These are phyloP conservation scores for Agastache rugosa DNA, from an alignment of 257 asterid species.

Conservation along the genomic window DNA sequence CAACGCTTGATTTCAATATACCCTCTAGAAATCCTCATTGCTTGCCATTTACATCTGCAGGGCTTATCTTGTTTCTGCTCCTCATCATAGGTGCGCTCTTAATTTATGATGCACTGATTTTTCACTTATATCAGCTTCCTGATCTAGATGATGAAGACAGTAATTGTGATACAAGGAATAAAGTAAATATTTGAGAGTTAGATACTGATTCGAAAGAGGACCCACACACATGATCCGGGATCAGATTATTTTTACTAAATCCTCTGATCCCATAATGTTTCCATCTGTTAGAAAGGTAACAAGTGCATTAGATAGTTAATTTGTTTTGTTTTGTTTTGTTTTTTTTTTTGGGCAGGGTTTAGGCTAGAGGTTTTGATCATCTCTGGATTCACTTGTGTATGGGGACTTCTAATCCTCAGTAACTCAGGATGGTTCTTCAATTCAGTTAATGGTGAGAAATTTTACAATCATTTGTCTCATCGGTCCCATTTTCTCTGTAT, in stretches of 20 bases:
- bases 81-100: constrained; percentile 12
- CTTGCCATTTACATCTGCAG: not conserved
- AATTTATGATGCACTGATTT: not conserved
- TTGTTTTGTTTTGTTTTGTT: too few relatives aligned
- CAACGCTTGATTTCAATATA: not conserved
- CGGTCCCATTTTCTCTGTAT: not conserved
- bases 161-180: too few relatives aligned
- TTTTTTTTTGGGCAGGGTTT: not conserved
- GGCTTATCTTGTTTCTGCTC: not conserved
- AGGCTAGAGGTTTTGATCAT: constrained; percentile 10
- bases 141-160: not conserved
- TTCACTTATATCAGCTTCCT: not conserved
- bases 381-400: not conserved
- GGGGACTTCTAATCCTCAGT: constrained; percentile 9
- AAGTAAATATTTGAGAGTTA: too few relatives aligned
- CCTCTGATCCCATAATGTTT: not conserved
- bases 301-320: not conserved
- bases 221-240: not conserved
- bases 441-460: not conserved
- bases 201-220: too few relatives aligned
- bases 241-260: not conserved
- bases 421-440: constrained; percentile 8
- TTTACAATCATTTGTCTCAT: not conserved
- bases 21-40: not conserved
- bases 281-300: not conserved